Evolutionary conservation across 495 filamentous ascomycete species (phyloP), one percentile per base, ranked within the genome.

Genomic region (Annulohypoxylon stygium): DNA sequence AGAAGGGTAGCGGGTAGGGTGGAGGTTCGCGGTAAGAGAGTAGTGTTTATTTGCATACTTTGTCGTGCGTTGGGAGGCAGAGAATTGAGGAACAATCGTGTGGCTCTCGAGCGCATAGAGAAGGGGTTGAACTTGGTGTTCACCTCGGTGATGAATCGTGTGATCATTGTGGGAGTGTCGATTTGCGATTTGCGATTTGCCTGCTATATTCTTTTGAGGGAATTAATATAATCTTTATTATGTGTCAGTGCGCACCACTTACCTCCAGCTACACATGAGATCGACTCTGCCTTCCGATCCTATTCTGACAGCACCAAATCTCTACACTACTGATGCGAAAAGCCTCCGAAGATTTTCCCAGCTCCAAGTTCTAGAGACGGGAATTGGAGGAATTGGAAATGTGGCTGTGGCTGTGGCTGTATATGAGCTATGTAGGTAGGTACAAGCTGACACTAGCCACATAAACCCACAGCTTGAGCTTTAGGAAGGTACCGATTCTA

Each of bases 71-170:
- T 89, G 20, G 92, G 88, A 7, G 96, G 95, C n/a, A 99, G 90
- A 50, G 91, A 86, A 23, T 92, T 90, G 71, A 98, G 91, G 79
- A 99, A 94, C 51, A 95, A 82, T 11, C 97, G 90, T 36, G 93
- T 93, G 34, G 94, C 91, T 75, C 93, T 93, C 39, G 91, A 86
- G 75, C 86, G 83, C 12, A 87, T 85, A 4, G 87, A 88, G 88
- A 98, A 99, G 20, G 97, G 97, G 82, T 97, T 97, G 91, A 97
- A 98, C 76, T 86, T 88, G 72, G 93, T 90, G 66, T 88, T 87
- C 69, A 98, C 90, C 75, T 92, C 86, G 77, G 93, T 92, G 83
- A 99, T 91, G 85, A 91, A 93, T 75, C 88, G 86, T 55, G 93
- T 97, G 50, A 97, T 90, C 96, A 99, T 99, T 67, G 25, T 33